These are phyloP conservation scores for Ganoderma sinense DNA, from an alignment of 1,284 basidiomycete genomes.

Conservation along the genomic window DNA sequence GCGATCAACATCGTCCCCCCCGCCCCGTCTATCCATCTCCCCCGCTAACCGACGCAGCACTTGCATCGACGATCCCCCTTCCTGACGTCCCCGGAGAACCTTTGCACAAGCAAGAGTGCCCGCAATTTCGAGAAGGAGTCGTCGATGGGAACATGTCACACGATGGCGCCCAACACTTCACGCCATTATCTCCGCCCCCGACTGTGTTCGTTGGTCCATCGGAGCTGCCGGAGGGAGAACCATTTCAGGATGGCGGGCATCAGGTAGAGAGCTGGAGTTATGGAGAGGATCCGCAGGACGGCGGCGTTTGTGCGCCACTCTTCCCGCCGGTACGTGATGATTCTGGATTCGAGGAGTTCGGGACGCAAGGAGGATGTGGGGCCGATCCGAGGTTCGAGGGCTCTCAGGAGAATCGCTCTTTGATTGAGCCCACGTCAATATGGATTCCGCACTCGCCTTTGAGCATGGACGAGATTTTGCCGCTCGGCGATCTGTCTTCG, in stretches of 20 bases:
- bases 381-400: constrained; percentile 14
- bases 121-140: constrained; percentile 17
- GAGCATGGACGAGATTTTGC: constrained; percentile 27
- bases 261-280: constrained; percentile 29
- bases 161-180: constrained; percentile 27
- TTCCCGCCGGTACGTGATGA: constrained; percentile 33
- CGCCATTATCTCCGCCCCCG: constrained; percentile 35
- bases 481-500: constrained; percentile 13
- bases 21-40: constrained; percentile 34
- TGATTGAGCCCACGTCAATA: constrained; percentile 34
- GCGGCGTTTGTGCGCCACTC: constrained; percentile 16
- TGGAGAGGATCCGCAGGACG: constrained; percentile 20
- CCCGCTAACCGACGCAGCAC: constrained; percentile 34
- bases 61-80: constrained; percentile 34
- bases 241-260: constrained; percentile 16
- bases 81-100: constrained; percentile 25
- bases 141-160: constrained; percentile 30
- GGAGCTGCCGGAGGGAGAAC: constrained; percentile 25
- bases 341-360: constrained; percentile 34
- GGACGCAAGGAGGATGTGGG: constrained; percentile 20
- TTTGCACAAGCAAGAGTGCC: constrained; percentile 10
- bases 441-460: constrained; percentile 32
- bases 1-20: constrained; percentile 18
- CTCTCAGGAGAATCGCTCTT: constrained; percentile 13
- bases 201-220: constrained; percentile 27